Conservation (phyloP, 2,329 filamentous ascomycete species). For the Bisporella sp. region DNA sequence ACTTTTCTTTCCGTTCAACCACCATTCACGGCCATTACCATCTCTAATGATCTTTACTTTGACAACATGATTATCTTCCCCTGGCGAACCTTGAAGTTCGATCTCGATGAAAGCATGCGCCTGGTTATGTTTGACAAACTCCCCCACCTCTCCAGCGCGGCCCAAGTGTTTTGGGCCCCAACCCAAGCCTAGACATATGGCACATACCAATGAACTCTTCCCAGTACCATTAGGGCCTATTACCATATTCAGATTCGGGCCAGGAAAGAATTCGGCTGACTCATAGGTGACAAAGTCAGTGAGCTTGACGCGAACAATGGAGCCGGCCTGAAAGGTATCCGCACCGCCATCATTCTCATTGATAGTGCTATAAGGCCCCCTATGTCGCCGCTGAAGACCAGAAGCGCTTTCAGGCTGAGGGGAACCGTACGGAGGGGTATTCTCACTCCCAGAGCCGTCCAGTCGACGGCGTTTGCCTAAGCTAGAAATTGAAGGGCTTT, state of each 20-base stretch:
- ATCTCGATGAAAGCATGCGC: constrained; percentile 79
- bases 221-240: constrained; percentile 98
- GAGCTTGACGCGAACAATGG: constrained; percentile 81
- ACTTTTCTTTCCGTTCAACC: constrained; percentile 59
- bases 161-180: constrained; percentile 78
- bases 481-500: constrained; percentile 7
- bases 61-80: constrained; percentile 65
- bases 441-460: constrained; percentile 11
- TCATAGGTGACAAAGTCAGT: constrained; percentile 94
- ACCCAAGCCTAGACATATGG: constrained; percentile 87
- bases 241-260: constrained; percentile 94
- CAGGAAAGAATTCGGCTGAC: constrained; percentile 81
- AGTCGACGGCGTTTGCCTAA: constrained; percentile 21
- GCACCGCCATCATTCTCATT: constrained; percentile 4
- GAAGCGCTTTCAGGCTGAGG: constrained; percentile 2
- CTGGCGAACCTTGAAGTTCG: constrained; percentile 64
- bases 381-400: neutral
- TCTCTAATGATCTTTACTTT: constrained; percentile 72
- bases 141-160: constrained; percentile 73
- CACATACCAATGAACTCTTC: constrained; percentile 95
- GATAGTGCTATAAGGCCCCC: constrained; percentile 6
- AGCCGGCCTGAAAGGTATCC: constrained; percentile 49
- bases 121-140: constrained; percentile 89
- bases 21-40: constrained; percentile 75
- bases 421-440: constrained; percentile 5